These are phyloP conservation scores for Cynara cardunculus DNA, from an alignment of 129 eudicot species.

Conservation along the genomic window DNA sequence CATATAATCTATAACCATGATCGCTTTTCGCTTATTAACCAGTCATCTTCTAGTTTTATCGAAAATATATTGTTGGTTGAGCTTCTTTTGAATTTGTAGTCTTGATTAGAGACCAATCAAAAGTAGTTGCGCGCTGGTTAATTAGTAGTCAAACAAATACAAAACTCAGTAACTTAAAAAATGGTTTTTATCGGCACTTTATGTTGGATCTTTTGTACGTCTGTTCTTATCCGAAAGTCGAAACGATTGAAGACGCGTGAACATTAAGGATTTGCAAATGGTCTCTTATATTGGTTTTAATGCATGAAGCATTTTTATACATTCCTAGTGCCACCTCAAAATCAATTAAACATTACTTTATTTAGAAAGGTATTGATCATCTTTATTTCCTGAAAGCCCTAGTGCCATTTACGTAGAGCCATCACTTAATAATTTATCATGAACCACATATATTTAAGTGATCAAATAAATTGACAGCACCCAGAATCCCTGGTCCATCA, in stretches of 20 bases:
- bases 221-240: neutral
- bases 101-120: neutral
- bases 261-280: neutral
- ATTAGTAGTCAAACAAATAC: neutral
- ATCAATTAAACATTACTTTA: neutral
- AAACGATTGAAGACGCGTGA: neutral
- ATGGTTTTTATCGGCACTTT: neutral
- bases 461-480: neutral
- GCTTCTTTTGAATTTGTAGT: neutral
- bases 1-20: neutral
- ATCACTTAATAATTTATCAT: neutral
- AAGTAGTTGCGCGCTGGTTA: neutral
- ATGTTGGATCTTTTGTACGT: neutral
- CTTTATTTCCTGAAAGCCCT: neutral
- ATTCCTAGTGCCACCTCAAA: neutral
- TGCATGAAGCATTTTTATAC: neutral
- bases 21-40: neutral
- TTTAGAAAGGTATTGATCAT: neutral
- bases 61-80: neutral
- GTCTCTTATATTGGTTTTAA: neutral
- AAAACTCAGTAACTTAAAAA: neutral
- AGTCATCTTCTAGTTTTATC: neutral
- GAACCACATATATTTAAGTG: neutral
- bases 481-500: slow-evolving; percentile 5
- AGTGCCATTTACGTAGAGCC: neutral